A percentile compares a stretch with the other conserved stretches of the same genome.
Evolutionary conservation across 805 yeast species (phyloP).

Genomic region (Saccharomycopsis selenospora): DNA sequence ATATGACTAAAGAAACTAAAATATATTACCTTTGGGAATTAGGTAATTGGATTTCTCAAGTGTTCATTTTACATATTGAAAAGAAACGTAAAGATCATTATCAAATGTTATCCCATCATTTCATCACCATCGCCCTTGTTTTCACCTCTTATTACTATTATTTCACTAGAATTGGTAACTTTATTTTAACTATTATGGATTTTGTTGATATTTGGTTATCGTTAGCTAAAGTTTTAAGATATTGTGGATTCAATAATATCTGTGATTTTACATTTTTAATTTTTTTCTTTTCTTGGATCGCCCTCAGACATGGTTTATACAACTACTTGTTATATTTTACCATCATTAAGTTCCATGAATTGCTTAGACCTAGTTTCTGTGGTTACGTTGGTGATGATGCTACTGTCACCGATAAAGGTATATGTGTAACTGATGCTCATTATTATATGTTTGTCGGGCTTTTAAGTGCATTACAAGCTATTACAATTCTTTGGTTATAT

Average conservation of each 20-base stretch:
- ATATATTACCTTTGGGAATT: constrained; percentile 63
- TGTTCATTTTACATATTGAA: constrained; percentile 70
- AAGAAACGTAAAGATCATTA: constrained; percentile 70
- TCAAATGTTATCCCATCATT: constrained; percentile 87
- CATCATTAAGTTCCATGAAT: constrained; percentile 13
- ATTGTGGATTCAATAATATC: constrained; percentile 48
- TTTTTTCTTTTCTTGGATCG: constrained; percentile 64
- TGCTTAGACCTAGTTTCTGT: constrained; percentile 3
- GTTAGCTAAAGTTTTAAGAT: constrained; percentile 69
- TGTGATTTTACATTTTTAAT: constrained; percentile 67
- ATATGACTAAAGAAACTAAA: constrained; percentile 48
- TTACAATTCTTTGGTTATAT: constrained; percentile 67
- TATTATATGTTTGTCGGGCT: constrained; percentile 41
- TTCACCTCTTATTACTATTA: constrained; percentile 67
- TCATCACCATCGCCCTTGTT: constrained; percentile 63
- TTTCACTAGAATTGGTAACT: constrained; percentile 71
- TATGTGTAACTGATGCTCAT: not conserved
- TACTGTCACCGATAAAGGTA: not conserved
- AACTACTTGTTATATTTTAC: constrained; percentile 60
- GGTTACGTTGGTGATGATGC: not conserved
- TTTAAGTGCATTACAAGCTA: constrained; percentile 57
- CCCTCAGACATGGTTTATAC: constrained; percentile 66
- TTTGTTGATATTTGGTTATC: constrained; percentile 67
- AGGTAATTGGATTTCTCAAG: constrained; percentile 77
- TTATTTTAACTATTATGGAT: constrained; percentile 76